Base-by-base conservation (phyloP, 768 basidiomycete species). In the Russula sp. region DNA sequence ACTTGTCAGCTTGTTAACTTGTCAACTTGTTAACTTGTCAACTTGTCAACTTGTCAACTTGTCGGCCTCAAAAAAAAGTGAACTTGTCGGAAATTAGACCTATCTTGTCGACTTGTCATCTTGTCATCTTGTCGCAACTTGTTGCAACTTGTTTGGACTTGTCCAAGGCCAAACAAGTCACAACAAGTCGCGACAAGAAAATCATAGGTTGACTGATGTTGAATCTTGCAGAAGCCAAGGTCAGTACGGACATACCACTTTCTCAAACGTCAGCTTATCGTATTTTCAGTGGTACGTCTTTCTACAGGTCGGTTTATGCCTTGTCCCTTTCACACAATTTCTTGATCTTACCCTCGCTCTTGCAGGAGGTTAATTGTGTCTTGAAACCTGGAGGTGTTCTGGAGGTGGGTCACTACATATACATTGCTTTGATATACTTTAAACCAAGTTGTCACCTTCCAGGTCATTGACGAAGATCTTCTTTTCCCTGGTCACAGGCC, bases 401-500 rank as follows among this genome's bases (percentile, higher is more conserved):
- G 13, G 88, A 90, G 81, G 87, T 87, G 73, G 18, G 56, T 25
- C 11, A 7, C 49, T 34, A 32, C 48, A n/a, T 39, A n/a, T 22
- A 16, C n/a, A 13, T 59, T 16, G 50, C n/a, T 8, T 64, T 20
- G 10, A 57, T 43, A 18, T 42, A 16, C 20, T 51, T 4, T 39
- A 16, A 18, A 14, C 11, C 36, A 7, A 20, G 14, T 10, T 18
- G 38, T 43, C 16, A 6, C 14, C 11, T 41, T n/a, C 36, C 55
- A 89, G 87, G 75, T 88, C 9, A 79, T 88, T 39, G 88, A 88
- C 70, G 88, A 90, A 61, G 87, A 88, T 68, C 76, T 84, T 7
- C 77, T 88, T 50, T 90, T 90, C 68, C 88, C 88, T 8, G 82
- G 77, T 61, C n/a, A n/a, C n/a, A n/a, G n/a, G n/a, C n/a, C n/a